Evolutionary conservation across 176 grass and related monocot genomes (phyloP), one percentile per base, ranked within the genome.

Genomic region (Themeda triandra): DNA sequence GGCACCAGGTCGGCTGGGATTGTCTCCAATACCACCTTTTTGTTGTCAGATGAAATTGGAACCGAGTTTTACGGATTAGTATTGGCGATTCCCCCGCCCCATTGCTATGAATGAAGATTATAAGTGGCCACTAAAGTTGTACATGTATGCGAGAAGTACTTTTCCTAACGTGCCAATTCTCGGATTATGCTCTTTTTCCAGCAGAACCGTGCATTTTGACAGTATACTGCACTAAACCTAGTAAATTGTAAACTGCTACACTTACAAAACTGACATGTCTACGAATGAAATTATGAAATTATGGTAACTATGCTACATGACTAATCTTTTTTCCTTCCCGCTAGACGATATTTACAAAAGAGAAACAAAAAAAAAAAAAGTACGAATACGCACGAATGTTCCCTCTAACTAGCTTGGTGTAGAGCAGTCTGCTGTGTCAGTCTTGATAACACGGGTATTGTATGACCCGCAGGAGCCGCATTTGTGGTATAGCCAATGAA

Each of bases 401-500:
- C 15, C 77, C 45, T 58, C 32, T 37, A 29, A 46, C 46, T 89
- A 80, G 54, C 86, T 87, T 65, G 86, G 80, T 40, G 84, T 86
- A 28, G 93, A 92, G 86, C 91, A 96, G 74, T 85, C 83, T 60
- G 80, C 71, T 28, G 96, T 73, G 45, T 96, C 93, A 58, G 84
- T 91, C 79, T 99, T 99, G 65, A 99, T 96, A 30, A 99, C 93
- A 67, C 97, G 94, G 30, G 97, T 99, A 73, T 99, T 99, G 74
- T 99, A 99, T 15, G 97, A 99, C 68, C 93, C 90, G 80, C 97
- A 99, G 14, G 63, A 86, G 36, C 86, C 37, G 65, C 97, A 99
- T 84, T 99, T 99, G 59, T 99, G 97, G 82, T 99, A 99, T 32
- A 99, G 84, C 97, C 97, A 99, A 51, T 99, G 97, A 87, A 99